A percentile compares a stretch with the other conserved stretches of the same genome.
These are phyloP conservation scores for Starmerella apicola DNA, from an alignment of 805 yeast genomes.

Conservation along the genomic window DNA sequence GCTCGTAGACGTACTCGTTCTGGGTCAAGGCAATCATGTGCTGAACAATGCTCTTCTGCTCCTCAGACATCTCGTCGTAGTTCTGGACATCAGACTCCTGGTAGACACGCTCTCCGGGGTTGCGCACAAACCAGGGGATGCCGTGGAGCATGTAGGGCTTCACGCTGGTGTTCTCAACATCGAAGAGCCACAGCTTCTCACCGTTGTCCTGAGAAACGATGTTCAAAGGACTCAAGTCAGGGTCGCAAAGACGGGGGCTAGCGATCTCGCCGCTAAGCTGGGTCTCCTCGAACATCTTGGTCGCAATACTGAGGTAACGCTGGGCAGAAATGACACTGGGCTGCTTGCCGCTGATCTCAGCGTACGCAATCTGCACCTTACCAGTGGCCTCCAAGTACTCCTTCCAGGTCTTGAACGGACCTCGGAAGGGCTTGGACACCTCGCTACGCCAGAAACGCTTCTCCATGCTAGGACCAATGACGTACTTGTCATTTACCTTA, in stretches of 20 bases:
- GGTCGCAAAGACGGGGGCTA: slow-evolving; percentile 60
- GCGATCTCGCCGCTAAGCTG: slow-evolving; percentile 45
- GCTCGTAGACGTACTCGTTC: slow-evolving; percentile 83
- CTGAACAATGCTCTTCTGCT: slow-evolving; percentile 66
- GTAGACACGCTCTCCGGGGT: slow-evolving; percentile 80
- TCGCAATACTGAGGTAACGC: slow-evolving; percentile 44
- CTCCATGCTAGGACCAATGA: slow-evolving; percentile 81
- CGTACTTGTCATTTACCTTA: slow-evolving; percentile 33
- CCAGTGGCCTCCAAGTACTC: slow-evolving; percentile 57
- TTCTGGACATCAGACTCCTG: slow-evolving; percentile 64
- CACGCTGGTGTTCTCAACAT: slow-evolving; percentile 68
- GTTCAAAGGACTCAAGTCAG: slow-evolving; percentile 88
- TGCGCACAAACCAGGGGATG: slow-evolving; percentile 73
- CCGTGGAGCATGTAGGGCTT: slow-evolving; percentile 71
- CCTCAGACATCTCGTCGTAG: slow-evolving; percentile 52
- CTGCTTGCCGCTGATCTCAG: slow-evolving; percentile 45
- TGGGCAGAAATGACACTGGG: slow-evolving; percentile 43
- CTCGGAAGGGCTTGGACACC: slow-evolving; percentile 41
- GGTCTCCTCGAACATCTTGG: slow-evolving; percentile 40
- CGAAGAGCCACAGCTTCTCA: slow-evolving; percentile 44
- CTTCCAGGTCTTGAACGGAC: slow-evolving; percentile 69
- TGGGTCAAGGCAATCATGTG: slow-evolving; percentile 83
- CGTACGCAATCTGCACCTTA: slow-evolving; percentile 50
- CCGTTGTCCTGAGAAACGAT: slow-evolving; percentile 36
- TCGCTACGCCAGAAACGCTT: slow-evolving; percentile 59